Evolutionary conservation across 306 rosid genomes (phyloP).

Genomic region (Castanospermum australe): DNA sequence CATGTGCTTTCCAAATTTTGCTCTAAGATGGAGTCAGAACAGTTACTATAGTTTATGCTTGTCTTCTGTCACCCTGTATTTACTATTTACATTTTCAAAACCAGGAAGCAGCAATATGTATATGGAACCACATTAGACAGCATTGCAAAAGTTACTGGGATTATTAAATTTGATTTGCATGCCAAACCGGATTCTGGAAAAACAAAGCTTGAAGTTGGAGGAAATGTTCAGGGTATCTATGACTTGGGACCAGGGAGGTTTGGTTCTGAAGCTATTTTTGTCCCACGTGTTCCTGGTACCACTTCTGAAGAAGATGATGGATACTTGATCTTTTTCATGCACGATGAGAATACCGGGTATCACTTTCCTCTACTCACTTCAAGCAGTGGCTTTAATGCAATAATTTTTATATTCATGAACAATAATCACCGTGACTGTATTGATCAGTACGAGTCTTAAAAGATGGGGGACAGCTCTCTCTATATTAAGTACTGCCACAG

Average conservation of each 20-base stretch:
- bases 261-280: constrained; percentile 89
- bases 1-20: neutral
- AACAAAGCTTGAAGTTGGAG: constrained; percentile 76
- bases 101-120: constrained; percentile 78
- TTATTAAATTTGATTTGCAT: constrained; percentile 83
- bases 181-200: constrained; percentile 65
- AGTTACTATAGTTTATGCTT: neutral
- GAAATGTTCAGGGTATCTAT: constrained; percentile 72
- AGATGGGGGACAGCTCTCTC: neutral
- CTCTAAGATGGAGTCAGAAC: neutral
- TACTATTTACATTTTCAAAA: constrained; percentile 2
- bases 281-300: constrained; percentile 67
- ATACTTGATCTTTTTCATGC: constrained; percentile 79
- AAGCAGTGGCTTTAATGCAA: neutral
- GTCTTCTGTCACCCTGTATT: constrained; percentile 6
- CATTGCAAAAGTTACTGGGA: constrained; percentile 70
- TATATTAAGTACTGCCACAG: neutral
- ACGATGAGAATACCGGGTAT: constrained; percentile 80
- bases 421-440: neutral
- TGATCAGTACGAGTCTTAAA: neutral
- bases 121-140: constrained; percentile 78
- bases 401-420: neutral
- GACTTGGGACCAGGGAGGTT: constrained; percentile 80
- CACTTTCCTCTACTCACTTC: neutral
- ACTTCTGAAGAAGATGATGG: constrained; percentile 95